A percentile compares a stretch with the other conserved stretches of the same genome.
These are phyloP conservation scores for Dipteronia sinensis DNA, from an alignment of 345 rosid species.

Conservation along the genomic window DNA sequence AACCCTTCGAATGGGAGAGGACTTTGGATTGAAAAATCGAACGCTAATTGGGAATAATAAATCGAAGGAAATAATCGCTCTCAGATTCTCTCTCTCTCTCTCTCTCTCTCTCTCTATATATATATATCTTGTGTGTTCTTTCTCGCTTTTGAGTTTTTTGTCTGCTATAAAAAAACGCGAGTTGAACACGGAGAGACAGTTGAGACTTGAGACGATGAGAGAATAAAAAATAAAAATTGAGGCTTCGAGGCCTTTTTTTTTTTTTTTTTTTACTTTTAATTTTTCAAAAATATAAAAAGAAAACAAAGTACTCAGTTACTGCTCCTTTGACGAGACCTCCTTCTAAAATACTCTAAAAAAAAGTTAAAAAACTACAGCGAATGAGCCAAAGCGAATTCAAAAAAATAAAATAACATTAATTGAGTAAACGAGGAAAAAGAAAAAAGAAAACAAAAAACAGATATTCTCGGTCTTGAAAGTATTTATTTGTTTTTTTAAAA, in stretches of 20 bases:
- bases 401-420: neutral
- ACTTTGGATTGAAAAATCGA: conserved; percentile 11
- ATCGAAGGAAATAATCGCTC: neutral
- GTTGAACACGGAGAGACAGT: conserved; percentile 64
- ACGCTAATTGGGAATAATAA: conserved; percentile 1
- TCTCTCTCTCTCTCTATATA: neutral
- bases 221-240: neutral
- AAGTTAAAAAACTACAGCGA: neutral
- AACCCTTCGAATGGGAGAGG: neutral
- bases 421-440: neutral
- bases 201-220: conserved; percentile 29
- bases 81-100: conserved; percentile 15
- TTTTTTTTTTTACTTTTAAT: neutral
- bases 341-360: neutral
- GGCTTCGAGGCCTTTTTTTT: neutral
- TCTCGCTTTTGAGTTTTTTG: conserved; percentile 16
- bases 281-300: neutral
- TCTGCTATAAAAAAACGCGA: conserved; percentile 47
- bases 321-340: neutral
- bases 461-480: conserved; percentile 9
- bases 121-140: neutral
- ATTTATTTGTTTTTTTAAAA: neutral
- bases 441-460: neutral
- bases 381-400: neutral
- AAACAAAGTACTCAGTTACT: conserved; percentile 13